Conservation (phyloP, 495 filamentous ascomycete genomes). For the Mytilinidion resinicola region DNA sequence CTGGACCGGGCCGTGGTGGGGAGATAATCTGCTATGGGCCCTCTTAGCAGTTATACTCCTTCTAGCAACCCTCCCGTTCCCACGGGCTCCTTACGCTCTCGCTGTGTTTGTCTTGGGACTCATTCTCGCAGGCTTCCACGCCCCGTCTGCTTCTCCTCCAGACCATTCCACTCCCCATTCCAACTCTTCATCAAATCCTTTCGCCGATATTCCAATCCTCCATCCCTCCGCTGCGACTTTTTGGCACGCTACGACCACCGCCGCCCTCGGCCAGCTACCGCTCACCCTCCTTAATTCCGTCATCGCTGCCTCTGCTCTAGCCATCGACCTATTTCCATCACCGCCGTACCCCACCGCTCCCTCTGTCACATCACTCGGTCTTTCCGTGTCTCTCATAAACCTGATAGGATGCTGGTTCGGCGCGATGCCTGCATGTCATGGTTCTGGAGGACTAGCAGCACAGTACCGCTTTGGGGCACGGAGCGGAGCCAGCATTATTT, state of each 20-base stretch:
- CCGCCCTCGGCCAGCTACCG: conserved; percentile 68
- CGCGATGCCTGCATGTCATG: conserved; percentile 93
- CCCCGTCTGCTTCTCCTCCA: too few relatives aligned
- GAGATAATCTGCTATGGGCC: conserved; percentile 70
- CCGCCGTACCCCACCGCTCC: conserved; percentile 49
- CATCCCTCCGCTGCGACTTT: conserved; percentile 19
- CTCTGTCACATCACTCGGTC: conserved; percentile 62
- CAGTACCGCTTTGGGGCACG: conserved; percentile 88
- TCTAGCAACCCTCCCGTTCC: conserved; percentile 52
- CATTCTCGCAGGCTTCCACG: conserved; percentile 16
- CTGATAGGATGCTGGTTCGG: conserved; percentile 82
- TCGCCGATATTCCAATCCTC: conserved; percentile 19
- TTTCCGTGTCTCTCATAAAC: conserved; percentile 80
- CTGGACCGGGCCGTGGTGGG: conserved; percentile 53
- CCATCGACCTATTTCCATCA: conserved; percentile 64
- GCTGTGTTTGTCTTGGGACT: conserved; percentile 57
- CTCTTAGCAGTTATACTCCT: conserved; percentile 63
- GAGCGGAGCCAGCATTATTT: conserved; percentile 72
- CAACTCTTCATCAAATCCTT: background rate
- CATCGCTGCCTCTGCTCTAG: conserved; percentile 72
- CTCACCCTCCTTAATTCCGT: conserved; percentile 88
- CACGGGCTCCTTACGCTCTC: conserved; percentile 68
- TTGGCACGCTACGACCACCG: conserved; percentile 20
- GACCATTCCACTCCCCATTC: background rate
- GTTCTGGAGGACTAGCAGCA: conserved; percentile 81